Percentiles rank a stretch among this genome's conserved stretches.
phyloP scores from a whole-genome alignment of 1,284 basidiomycete genomes.

The Cryptococcus wingfieldii region DNA sequence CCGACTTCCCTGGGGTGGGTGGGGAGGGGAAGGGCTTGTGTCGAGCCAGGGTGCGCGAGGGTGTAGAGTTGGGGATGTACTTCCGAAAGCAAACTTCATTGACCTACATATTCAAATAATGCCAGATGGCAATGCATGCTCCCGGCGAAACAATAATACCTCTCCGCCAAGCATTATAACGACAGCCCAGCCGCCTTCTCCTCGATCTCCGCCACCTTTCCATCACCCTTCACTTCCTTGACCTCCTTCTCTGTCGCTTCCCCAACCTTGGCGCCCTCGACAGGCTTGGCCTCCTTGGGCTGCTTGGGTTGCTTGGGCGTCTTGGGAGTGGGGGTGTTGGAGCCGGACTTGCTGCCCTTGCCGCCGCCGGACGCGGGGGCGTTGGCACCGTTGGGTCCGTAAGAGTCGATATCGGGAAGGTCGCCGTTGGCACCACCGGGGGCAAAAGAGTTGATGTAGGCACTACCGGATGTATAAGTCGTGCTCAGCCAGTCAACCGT shows the following conservation, averaged over 20 bases:
- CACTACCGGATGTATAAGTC: slow-evolving; percentile 21
- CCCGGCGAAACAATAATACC: neutral
- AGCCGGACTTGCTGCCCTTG: slow-evolving; percentile 4
- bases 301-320: slow-evolving; percentile 1
- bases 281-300: neutral
- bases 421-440: slow-evolving; percentile 42
- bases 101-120: too few relatives aligned
- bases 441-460: slow-evolving; percentile 46
- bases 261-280: neutral
- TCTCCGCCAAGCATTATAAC: neutral
- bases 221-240: neutral
- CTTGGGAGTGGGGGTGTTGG: slow-evolving; percentile 12
- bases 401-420: slow-evolving; percentile 31
- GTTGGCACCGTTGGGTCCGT: slow-evolving; percentile 33
- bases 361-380: slow-evolving; percentile 6
- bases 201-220: neutral
- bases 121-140: neutral
- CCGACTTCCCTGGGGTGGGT: too few relatives aligned
- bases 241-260: neutral
- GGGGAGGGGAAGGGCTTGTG: too few relatives aligned
- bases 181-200: neutral
- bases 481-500: neutral
- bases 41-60: too few relatives aligned
- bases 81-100: too few relatives aligned
- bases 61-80: too few relatives aligned